Evolutionary conservation across 2,329 filamentous ascomycete genomes (phyloP), one percentile per base, ranked within the genome.

Genomic region (Pseudogymnoascus sp.): DNA sequence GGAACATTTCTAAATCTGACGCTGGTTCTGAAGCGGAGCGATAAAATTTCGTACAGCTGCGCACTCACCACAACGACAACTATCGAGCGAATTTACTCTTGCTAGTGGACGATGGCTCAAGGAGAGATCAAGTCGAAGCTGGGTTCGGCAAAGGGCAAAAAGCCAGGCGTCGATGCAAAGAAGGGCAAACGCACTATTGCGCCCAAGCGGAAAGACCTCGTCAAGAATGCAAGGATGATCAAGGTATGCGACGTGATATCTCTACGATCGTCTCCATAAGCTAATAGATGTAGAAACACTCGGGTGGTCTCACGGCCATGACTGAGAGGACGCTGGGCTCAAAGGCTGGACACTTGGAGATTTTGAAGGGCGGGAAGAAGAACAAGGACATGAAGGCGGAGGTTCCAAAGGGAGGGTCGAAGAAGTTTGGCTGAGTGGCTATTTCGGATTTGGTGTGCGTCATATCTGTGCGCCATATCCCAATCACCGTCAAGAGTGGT

Each of bases 281-380:
- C 33, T 64, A 33, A 35, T 26, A n/a, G 41, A 30, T 18, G 60
- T 60, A 80, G 80, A 86, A 87, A 78, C 76, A 82, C 63, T 79
- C 82, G 0, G 75, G 81, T 0, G 84, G 84, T 0, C 72, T 89
- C 38, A 80, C 80, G 3, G 80, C 79, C 0, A 77, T 82, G 73
- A 89, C 86, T n/a, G 86, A 90, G 69, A 80, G 80, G 62, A 80
- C 78, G 63, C 76, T 89, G 8, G 86, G 85, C 10, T 76, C 82
- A 63, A 82, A 82, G 67, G 86, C 85, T 4, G 86, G 86, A 12
- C 86, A 90, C 77, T 68, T 89, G 68, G 86, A 90, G 71, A 69
- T 89, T 67, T 71, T 89, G 67, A 77, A 77, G 61, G 84, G 84
- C 2, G 85, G 84, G 10, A 88, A 86, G 78, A 85, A 81, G 72